phyloP scores from a whole-genome alignment of 208 protist genomes.

The Leishmania amazonensis region DNA sequence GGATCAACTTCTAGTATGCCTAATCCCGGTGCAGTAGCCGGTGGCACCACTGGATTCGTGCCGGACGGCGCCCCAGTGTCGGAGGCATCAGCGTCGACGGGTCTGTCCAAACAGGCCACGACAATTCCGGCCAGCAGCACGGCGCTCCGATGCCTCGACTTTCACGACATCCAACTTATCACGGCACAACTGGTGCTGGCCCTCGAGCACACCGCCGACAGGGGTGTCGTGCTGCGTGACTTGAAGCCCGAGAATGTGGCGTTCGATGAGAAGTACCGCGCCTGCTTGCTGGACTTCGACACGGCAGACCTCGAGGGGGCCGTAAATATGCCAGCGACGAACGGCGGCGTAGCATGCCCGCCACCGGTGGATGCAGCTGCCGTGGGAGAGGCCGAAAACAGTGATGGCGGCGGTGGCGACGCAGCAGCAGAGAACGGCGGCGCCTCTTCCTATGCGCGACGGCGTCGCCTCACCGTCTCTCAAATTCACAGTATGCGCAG shows the following conservation, averaged over 20 bases:
- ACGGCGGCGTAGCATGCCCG: conserved; percentile 50
- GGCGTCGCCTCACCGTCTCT: conserved; percentile 73
- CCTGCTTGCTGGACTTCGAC: conserved; percentile 90
- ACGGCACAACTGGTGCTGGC: conserved; percentile 80
- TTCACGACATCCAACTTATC: conserved; percentile 84
- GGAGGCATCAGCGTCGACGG: not conserved
- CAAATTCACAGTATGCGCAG: conserved; percentile 84
- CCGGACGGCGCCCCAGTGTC: not conserved
- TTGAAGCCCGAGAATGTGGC: conserved; percentile 91
- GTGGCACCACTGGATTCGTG: not conserved
- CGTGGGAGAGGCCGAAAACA: not conserved
- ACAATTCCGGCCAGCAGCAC: conserved; percentile 30
- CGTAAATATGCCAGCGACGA: conserved; percentile 35
- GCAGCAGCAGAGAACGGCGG: not conserved
- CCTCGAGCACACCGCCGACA: conserved; percentile 49
- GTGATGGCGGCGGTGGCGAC: not conserved
- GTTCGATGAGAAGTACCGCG: conserved; percentile 82
- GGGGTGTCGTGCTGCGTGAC: conserved; percentile 84
- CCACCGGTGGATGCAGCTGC: conserved; percentile 11
- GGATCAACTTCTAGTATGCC: not conserved
- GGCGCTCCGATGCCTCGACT: conserved; percentile 66
- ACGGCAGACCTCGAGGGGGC: conserved; percentile 63
- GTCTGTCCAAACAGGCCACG: not conserved
- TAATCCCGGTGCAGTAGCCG: not conserved
- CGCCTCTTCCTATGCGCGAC: conserved; percentile 6